Conservation (phyloP, 257 asterid species). For the Euphrasia confusa region DNA sequence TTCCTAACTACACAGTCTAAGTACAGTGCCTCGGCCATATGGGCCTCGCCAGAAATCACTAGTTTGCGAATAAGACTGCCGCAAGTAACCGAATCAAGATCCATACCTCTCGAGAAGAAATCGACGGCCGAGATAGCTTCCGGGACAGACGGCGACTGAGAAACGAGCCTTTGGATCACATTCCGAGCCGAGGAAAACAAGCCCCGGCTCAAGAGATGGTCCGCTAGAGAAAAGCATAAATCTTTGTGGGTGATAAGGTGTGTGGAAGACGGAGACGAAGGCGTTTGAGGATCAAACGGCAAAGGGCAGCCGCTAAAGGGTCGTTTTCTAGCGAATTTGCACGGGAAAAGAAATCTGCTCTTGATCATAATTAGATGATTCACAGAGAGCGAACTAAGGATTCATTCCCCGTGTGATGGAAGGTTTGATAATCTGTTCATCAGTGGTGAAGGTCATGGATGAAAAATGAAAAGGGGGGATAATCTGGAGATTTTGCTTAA, state of each 20-base stretch:
- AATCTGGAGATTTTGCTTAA: not conserved
- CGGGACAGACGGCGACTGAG: conserved; percentile 29
- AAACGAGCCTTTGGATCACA: conserved; percentile 44
- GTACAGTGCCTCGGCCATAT: conserved; percentile 40
- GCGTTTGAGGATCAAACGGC: conserved; percentile 35
- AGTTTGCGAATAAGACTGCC: conserved; percentile 41
- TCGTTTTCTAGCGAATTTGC: conserved; percentile 25
- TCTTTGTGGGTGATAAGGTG: conserved; percentile 27
- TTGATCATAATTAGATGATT: conserved; percentile 31
- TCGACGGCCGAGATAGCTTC: conserved; percentile 40
- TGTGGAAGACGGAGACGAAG: conserved; percentile 17
- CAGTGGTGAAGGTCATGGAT: not conserved
- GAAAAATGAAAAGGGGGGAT: not conserved
- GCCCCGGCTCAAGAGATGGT: conserved; percentile 43
- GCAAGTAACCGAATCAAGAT: conserved; percentile 34
- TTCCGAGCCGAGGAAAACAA: conserved; percentile 36
- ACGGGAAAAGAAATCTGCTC: conserved; percentile 14
- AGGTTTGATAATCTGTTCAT: not conserved
- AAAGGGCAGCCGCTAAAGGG: conserved; percentile 39
- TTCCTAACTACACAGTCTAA: conserved; percentile 26
- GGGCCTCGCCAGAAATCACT: conserved; percentile 35
- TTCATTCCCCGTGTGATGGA: not conserved
- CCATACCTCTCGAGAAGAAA: conserved; percentile 39
- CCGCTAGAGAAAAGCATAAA: conserved; percentile 36
- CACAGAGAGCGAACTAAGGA: not conserved